Evolutionary conservation across 768 basidiomycete genomes (phyloP).

Genomic region (Tricholomella constricta): DNA sequence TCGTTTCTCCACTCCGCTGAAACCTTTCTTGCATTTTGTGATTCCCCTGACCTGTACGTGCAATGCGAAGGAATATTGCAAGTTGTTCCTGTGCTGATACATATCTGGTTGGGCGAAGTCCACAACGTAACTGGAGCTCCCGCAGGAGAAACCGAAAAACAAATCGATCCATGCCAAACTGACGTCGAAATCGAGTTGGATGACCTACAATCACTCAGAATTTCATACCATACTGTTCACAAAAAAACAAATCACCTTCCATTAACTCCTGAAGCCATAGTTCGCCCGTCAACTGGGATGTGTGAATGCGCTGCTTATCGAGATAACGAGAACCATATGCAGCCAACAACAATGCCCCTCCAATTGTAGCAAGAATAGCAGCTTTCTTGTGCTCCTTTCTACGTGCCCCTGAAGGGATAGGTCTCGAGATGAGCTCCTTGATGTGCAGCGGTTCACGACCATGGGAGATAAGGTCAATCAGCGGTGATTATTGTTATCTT

Average conservation of each 20-base stretch:
- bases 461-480: no score
- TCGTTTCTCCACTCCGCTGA: conserved; percentile 38
- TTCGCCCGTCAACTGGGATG: conserved; percentile 24
- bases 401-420: neutral
- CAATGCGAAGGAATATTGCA: conserved; percentile 36
- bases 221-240: no score
- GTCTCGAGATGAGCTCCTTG: neutral
- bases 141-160: conserved; percentile 30
- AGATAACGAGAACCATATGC: neutral
- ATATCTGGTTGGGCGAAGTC: conserved; percentile 22
- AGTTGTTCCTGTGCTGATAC: conserved; percentile 36
- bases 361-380: neutral
- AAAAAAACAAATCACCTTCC: neutral
- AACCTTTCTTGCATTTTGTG: conserved; percentile 35
- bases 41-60: conserved; percentile 27
- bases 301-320: conserved; percentile 16
- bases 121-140: conserved; percentile 23
- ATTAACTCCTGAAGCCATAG: conserved; percentile 27
- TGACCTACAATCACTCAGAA: conserved; percentile 13
- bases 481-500: no score
- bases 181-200: conserved; percentile 22
- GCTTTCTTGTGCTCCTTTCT: neutral
- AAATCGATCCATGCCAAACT: conserved; percentile 28
- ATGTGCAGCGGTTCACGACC: no score
- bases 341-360: neutral